phyloP scores from a whole-genome alignment of 192 early-diverging fungal species.

The Coemansia asiatica region DNA sequence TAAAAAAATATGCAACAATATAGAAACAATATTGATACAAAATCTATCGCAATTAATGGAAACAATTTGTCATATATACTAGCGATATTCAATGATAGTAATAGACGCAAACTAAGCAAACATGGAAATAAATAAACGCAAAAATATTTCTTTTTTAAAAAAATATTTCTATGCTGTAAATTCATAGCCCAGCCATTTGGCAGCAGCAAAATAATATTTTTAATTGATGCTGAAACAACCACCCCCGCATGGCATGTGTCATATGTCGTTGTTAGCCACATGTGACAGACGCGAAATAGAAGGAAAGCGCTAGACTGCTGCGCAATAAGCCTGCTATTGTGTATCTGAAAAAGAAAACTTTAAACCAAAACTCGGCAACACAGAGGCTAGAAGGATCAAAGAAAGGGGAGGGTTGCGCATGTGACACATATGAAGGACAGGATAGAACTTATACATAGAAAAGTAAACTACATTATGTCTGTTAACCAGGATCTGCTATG shows the following conservation, averaged over 20 bases:
- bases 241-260: background rate
- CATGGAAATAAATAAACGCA: background rate
- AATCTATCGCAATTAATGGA: too few relatives aligned
- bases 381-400: too few relatives aligned
- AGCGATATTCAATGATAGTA: too few relatives aligned
- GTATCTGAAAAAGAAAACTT: background rate
- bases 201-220: background rate
- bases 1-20: background rate
- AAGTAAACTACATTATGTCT: too few relatives aligned
- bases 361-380: too few relatives aligned
- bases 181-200: too few relatives aligned
- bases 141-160: background rate
- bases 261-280: background rate
- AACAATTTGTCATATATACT: too few relatives aligned
- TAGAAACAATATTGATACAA: background rate
- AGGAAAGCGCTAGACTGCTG: background rate
- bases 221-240: background rate
- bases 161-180: background rate
- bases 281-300: conserved; percentile 1
- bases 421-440: too few relatives aligned
- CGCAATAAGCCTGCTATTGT: background rate
- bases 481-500: too few relatives aligned
- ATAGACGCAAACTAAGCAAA: too few relatives aligned
- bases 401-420: too few relatives aligned
- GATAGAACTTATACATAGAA: too few relatives aligned